These are phyloP conservation scores for Rhodotorula sphaerocarpa DNA, from an alignment of 768 basidiomycete species.

Conservation along the genomic window DNA sequence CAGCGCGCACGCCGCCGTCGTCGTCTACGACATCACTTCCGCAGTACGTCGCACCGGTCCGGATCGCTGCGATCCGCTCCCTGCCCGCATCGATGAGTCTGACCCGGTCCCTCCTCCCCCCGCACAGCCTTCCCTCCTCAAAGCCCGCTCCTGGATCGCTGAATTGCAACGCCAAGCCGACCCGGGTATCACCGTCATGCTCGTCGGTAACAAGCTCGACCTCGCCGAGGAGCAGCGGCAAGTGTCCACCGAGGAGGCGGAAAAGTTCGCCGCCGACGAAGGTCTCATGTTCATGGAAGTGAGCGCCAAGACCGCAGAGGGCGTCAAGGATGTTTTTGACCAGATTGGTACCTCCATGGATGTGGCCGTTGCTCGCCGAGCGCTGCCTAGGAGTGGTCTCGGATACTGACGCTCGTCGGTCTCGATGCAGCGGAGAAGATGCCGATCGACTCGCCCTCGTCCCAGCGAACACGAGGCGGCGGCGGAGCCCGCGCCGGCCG, in stretches of 20 bases:
- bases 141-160: slow-evolving; percentile 90
- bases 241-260: slow-evolving; percentile 59
- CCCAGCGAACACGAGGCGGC: background rate
- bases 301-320: slow-evolving; percentile 79
- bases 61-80: background rate
- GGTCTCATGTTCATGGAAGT: slow-evolving; percentile 88
- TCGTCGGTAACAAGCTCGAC: slow-evolving; percentile 94
- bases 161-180: slow-evolving; percentile 97
- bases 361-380: no score
- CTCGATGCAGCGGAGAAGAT: slow-evolving; percentile 27
- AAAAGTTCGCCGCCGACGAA: slow-evolving; percentile 87
- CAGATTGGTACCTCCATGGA: slow-evolving; percentile 55
- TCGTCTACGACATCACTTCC: slow-evolving; percentile 94
- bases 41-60: slow-evolving; percentile 40
- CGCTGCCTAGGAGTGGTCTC: background rate
- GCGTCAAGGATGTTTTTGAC: slow-evolving; percentile 75
- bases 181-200: slow-evolving; percentile 88
- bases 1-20: slow-evolving; percentile 86
- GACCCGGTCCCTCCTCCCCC: background rate
- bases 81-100: background rate
- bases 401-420: background rate
- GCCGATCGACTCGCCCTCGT: slow-evolving; percentile 18
- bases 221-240: slow-evolving; percentile 47
- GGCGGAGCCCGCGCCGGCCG: background rate
- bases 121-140: slow-evolving; percentile 68